Evolutionary conservation across 2,329 filamentous ascomycete species (phyloP), one percentile per base, ranked within the genome.

Genomic region (Fusarium lateritium): DNA sequence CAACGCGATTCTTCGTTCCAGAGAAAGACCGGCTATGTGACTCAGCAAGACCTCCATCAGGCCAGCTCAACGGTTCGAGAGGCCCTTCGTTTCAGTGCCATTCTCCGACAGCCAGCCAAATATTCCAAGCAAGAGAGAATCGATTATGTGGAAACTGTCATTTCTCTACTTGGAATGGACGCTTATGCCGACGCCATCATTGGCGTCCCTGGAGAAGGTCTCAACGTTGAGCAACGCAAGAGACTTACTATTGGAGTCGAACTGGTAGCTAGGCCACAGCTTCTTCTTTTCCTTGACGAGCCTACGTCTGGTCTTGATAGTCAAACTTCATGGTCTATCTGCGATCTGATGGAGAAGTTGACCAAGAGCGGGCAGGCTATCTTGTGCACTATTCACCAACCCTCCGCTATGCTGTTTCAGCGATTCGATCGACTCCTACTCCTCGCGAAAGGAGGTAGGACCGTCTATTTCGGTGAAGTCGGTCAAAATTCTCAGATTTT

Each of bases 21-120:
- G 77, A 89, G 93, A 57, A 94, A 94, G 80, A 95, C 92, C 0
- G 93, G 93, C 38, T 96, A 96, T 70, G 93, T 93, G n/a, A 92
- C 96, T 76, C 93, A 97, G 77, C 92, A 96, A 75, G 94, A 97
- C 85, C 83, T 97, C 5, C 94, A 97, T 76, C 84, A 94, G 28
- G 84, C 89, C 17, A 95, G 92, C 0, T 89, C 89, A 0, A 97
- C 94, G 0, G 93, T 97, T 24, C 88, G 94, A 64, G 94, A 97
- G 79, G 92, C 93, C 9, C 84, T 97, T 22, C 87, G 87, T 65
- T 97, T 97, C 80, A 93, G 90, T 72, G 94, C 94, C 17, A 78
- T 94, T 6, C 89, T 97, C 34, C 90, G 94, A 67, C 94, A 97
- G 72, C 92, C 93, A 1, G 87, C 86, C 33, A 83, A 89, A 39